A percentile compares a stretch with the other conserved stretches of the same genome.
Conservation (phyloP, 371 early-diverging fungal species). For the Mortierella sp. region DNA sequence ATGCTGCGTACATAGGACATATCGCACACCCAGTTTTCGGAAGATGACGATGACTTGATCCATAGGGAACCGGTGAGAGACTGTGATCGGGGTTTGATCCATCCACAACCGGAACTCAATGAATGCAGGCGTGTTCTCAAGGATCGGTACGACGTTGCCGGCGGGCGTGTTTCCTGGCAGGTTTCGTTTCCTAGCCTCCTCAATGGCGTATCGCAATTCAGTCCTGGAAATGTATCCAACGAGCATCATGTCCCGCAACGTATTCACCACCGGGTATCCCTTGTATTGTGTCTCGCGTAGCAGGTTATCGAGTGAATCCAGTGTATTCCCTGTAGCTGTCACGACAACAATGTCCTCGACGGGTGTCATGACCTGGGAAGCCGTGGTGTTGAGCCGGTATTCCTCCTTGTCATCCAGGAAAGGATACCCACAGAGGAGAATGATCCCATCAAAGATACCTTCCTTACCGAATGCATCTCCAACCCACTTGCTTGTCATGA, state of each 20-base stretch:
- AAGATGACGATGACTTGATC: slow-evolving; percentile 83
- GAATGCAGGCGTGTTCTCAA: slow-evolving; percentile 61
- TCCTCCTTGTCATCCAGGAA: slow-evolving; percentile 86
- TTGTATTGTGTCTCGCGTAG: slow-evolving; percentile 64
- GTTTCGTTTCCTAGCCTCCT: slow-evolving; percentile 52
- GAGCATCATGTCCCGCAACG: slow-evolving; percentile 60
- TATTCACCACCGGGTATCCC: slow-evolving; percentile 80
- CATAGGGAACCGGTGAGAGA: slow-evolving; percentile 70
- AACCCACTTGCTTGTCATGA: slow-evolving; percentile 85
- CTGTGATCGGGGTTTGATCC: slow-evolving; percentile 79
- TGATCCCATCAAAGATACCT: slow-evolving; percentile 87
- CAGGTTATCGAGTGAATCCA: slow-evolving; percentile 64
- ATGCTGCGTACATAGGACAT: slow-evolving; percentile 66
- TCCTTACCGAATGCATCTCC: slow-evolving; percentile 81
- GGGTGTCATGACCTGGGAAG: slow-evolving; percentile 67
- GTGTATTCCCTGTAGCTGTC: slow-evolving; percentile 59
- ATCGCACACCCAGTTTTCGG: slow-evolving; percentile 74
- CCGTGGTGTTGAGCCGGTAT: slow-evolving; percentile 73
- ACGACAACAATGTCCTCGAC: slow-evolving; percentile 68
- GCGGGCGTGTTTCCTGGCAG: slow-evolving; percentile 56
- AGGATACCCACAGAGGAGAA: slow-evolving; percentile 84
- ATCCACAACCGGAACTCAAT: slow-evolving; percentile 73
- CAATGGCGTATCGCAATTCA: slow-evolving; percentile 76
- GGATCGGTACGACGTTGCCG: slow-evolving; percentile 51
- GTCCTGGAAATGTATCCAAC: slow-evolving; percentile 79